A percentile compares a stretch with the other conserved stretches of the same genome.
These are phyloP conservation scores for Phaeosphaeriaceae sp. DNA, from an alignment of 2,329 filamentous ascomycete genomes.

Conservation along the genomic window DNA sequence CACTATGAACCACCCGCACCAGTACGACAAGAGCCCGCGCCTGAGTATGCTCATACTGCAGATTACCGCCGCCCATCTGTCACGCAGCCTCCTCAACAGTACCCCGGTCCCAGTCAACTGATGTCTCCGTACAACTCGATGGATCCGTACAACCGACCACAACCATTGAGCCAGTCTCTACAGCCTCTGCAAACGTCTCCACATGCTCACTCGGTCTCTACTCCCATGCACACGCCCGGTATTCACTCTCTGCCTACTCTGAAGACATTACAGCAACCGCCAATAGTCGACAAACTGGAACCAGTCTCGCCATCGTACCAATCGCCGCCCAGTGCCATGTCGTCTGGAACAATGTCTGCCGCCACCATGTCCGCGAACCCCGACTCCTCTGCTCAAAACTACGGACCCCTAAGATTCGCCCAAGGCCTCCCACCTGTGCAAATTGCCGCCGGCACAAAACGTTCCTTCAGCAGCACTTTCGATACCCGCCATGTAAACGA, in stretches of 20 bases:
- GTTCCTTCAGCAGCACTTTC: constrained; percentile 55
- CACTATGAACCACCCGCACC: constrained; percentile 48
- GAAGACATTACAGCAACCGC: constrained; percentile 48
- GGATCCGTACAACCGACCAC: constrained; percentile 48
- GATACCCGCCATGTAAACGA: constrained; percentile 51
- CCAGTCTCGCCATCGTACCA: constrained; percentile 54
- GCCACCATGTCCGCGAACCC: constrained; percentile 44
- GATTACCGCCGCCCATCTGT: constrained; percentile 53
- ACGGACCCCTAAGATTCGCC: constrained; percentile 36
- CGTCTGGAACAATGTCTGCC: constrained; percentile 41
- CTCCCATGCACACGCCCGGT: constrained; percentile 39
- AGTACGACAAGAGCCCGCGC: constrained; percentile 45
- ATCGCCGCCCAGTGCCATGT: constrained; percentile 42
- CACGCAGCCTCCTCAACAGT: constrained; percentile 41
- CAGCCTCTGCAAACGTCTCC: constrained; percentile 43
- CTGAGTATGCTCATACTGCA: constrained; percentile 47
- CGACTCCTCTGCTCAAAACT: constrained; percentile 33
- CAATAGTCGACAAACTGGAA: constrained; percentile 47
- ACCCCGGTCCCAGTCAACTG: constrained; percentile 43
- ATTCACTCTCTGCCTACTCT: constrained; percentile 51
- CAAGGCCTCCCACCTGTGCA: constrained; percentile 33
- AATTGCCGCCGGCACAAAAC: constrained; percentile 49
- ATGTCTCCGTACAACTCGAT: constrained; percentile 43
- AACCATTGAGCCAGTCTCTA: constrained; percentile 42
- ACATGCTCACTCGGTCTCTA: constrained; percentile 38